These are phyloP conservation scores for Pythium phragmiticola DNA, from an alignment of 352 stramenopile species.

Conservation along the genomic window DNA sequence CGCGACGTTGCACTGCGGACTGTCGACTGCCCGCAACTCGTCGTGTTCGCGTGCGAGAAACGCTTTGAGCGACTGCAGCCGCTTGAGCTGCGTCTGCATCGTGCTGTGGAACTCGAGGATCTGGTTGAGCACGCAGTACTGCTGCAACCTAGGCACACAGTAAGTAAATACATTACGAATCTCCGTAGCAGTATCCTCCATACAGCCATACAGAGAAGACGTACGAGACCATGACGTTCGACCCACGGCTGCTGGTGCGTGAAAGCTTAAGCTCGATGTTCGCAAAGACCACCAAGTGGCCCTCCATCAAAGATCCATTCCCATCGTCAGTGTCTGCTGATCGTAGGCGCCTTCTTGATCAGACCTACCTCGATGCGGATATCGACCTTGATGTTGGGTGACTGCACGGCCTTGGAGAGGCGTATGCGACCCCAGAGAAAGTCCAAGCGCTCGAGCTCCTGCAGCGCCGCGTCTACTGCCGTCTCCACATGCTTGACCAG, in stretches of 20 bases:
- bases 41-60: slow-evolving; percentile 47
- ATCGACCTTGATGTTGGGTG: slow-evolving; percentile 58
- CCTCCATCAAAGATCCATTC: slow-evolving; percentile 25
- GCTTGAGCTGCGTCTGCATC: slow-evolving; percentile 54
- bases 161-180: too few relatives aligned
- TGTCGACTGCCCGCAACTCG: slow-evolving; percentile 37
- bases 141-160: slow-evolving; percentile 45
- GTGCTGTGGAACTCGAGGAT: slow-evolving; percentile 82
- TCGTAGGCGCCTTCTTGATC: background rate
- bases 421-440: slow-evolving; percentile 82
- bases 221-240: slow-evolving; percentile 47
- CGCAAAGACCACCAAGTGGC: slow-evolving; percentile 70
- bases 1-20: slow-evolving; percentile 51
- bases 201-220: slow-evolving; percentile 4
- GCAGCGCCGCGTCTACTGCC: slow-evolving; percentile 44
- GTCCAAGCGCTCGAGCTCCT: slow-evolving; percentile 78
- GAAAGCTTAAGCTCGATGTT: slow-evolving; percentile 71
- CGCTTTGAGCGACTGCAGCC: slow-evolving; percentile 45
- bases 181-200: background rate
- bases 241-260: slow-evolving; percentile 50
- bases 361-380: slow-evolving; percentile 61
- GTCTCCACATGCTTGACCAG: slow-evolving; percentile 58
- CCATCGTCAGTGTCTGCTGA: too few relatives aligned
- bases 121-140: slow-evolving; percentile 84
- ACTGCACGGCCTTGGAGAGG: slow-evolving; percentile 44